Evolutionary conservation across 2,329 filamentous ascomycete species (phyloP).

Genomic region (Pestalotiopsis sp.): DNA sequence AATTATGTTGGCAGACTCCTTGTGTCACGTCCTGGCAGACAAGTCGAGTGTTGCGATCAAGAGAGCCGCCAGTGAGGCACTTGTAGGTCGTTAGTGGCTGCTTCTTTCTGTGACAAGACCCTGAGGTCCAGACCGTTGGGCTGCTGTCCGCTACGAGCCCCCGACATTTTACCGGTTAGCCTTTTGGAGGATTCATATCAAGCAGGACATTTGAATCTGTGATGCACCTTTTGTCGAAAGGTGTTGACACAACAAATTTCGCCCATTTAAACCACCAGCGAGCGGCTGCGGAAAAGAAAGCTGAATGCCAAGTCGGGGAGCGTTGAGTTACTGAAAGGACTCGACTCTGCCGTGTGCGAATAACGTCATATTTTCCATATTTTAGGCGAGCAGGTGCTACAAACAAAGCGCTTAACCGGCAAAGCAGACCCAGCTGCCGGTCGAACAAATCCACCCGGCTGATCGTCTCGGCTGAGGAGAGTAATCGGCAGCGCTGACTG

Average conservation of each 20-base stretch:
- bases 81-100: too few species aligned
- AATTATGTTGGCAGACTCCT: too few species aligned
- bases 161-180: slow-evolving; percentile 11
- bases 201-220: too few species aligned
- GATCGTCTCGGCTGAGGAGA: background rate
- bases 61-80: too few species aligned
- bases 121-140: too few species aligned
- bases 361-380: background rate
- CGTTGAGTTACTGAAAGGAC: too few species aligned
- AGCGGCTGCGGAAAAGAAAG: background rate
- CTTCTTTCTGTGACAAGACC: too few species aligned
- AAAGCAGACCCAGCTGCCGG: background rate
- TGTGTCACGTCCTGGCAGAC: too few species aligned
- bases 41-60: too few species aligned
- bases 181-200: background rate
- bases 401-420: background rate
- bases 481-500: background rate
- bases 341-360: too few species aligned
- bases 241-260: background rate
- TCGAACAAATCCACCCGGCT: background rate
- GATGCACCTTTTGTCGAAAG: too few species aligned
- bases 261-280: background rate
- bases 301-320: too few species aligned
- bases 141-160: background rate
- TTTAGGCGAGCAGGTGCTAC: background rate